Evolutionary conservation across 2,329 filamentous ascomycete genomes (phyloP), one percentile per base, ranked within the genome.

Genomic region (Pseudogymnoascus sp.): DNA sequence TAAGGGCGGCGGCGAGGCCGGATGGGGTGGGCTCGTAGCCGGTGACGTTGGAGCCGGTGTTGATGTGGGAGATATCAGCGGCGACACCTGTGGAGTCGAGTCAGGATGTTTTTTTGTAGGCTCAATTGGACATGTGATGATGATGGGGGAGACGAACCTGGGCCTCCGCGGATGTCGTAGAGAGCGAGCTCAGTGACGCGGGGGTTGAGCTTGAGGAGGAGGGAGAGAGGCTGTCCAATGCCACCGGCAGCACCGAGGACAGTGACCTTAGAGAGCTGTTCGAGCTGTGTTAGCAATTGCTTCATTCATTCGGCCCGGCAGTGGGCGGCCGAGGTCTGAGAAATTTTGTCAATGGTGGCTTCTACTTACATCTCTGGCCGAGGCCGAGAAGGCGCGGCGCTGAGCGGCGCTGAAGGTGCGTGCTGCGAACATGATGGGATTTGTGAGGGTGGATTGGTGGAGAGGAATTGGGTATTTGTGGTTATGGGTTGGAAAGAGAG

Each of bases 141-240:
- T 34, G 51, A 62, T 14, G 57, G 23, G 60, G 57, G 63, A 31
- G 57, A 82, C 87, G 69, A 86, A 96, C 92, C 93, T 77, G 93
- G 93, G 74, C 84, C 93, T 75, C 92, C 89, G 75, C 90, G 89
- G 82, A 99, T 96, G 81, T 99, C 95, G 83, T 97, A 99, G 75
- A 99, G 90, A 69, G 93, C 90, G 74, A 99, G 90, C 78, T 97
- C 88, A 74, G 86, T 89, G 72, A 97, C 93, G 75, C 90, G 86
- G 73, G 93, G 91, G 88, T 97, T 97, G 77, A 97, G 88, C 91
- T 99, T 99, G 79, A 99, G 86, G 76, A 99, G 88, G 71, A 99
- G 89, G 65, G 95, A 99, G 74, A 99, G 84, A 75, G 95, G 95
- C 79, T 97, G 93, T 79, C 95, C 95, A 82, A 99, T 99, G 80